These are phyloP conservation scores for Cordyceps javanica DNA, from an alignment of 2,329 filamentous ascomycete genomes.

Conservation along the genomic window DNA sequence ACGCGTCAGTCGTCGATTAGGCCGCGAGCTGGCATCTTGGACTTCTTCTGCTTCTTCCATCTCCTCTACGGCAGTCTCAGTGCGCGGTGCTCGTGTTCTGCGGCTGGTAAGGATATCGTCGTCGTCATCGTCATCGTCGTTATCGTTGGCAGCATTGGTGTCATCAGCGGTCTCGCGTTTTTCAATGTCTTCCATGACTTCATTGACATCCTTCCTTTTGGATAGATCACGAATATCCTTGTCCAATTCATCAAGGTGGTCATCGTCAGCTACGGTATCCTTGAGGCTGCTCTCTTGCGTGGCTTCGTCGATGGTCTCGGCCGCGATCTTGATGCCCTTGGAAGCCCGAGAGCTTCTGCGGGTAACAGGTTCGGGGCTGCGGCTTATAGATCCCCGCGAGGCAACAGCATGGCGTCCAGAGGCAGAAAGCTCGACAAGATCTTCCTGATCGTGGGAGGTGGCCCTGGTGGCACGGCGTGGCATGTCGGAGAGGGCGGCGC, in stretches of 20 bases:
- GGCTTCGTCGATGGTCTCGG: constrained; percentile 45
- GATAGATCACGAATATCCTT: constrained; percentile 31
- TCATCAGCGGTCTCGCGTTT: constrained; percentile 18
- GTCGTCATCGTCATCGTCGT: constrained; percentile 39
- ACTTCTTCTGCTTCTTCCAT: constrained; percentile 23
- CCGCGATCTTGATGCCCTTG: constrained; percentile 45
- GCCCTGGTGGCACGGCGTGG: constrained; percentile 47
- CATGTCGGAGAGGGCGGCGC: constrained; percentile 19
- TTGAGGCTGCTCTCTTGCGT: constrained; percentile 45
- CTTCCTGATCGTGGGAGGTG: constrained; percentile 48
- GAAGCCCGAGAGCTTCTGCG: constrained; percentile 43
- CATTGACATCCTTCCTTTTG: constrained; percentile 22
- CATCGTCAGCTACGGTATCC: constrained; percentile 17
- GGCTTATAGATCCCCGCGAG: constrained; percentile 45
- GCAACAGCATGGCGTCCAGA: constrained; percentile 53
- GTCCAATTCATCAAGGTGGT: constrained; percentile 31
- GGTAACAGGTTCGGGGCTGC: constrained; percentile 46
- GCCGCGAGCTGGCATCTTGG: constrained; percentile 24
- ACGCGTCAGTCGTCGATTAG: constrained; percentile 41
- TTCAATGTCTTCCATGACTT: constrained; percentile 23
- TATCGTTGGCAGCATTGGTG: constrained; percentile 20
- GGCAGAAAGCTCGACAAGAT: constrained; percentile 51
- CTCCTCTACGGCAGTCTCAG: constrained; percentile 23
- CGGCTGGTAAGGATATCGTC: constrained; percentile 44
- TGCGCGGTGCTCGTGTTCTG: constrained; percentile 35